Conservation (phyloP, 2,329 filamentous ascomycete species). For the Colletotrichum sp. region DNA sequence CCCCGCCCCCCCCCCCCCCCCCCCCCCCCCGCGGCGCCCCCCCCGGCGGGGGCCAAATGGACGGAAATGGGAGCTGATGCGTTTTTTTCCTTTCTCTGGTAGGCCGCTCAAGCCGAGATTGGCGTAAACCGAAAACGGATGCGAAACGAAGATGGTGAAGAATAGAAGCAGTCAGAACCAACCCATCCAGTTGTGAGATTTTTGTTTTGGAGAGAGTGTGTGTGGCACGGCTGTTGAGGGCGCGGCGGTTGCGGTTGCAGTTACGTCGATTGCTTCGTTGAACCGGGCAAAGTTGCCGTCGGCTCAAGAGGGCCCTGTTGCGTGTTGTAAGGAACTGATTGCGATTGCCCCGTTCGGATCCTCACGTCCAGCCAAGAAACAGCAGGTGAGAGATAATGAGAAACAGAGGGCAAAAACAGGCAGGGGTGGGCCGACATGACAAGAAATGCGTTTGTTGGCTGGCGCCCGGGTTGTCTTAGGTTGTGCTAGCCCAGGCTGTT, state of each 20-base stretch:
- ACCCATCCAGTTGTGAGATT: neutral
- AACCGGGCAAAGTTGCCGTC: neutral
- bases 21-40: too few relatives aligned
- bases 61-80: neutral
- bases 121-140: neutral
- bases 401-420: neutral
- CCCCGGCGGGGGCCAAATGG: too few relatives aligned
- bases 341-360: neutral
- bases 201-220: neutral
- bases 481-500: conserved; percentile 10
- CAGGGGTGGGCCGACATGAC: conserved; percentile 6
- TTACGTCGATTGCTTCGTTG: neutral
- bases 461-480: conserved; percentile 12
- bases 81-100: neutral
- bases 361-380: neutral
- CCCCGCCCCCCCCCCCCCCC: too few relatives aligned
- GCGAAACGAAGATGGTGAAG: neutral
- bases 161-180: neutral
- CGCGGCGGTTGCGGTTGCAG: neutral
- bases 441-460: conserved; percentile 9
- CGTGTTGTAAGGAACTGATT: neutral
- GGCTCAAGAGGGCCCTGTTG: neutral
- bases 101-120: neutral
- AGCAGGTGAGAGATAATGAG: neutral
- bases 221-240: neutral